These are phyloP conservation scores for Backusella luteola DNA, from an alignment of 192 early-diverging fungal genomes.

Conservation along the genomic window DNA sequence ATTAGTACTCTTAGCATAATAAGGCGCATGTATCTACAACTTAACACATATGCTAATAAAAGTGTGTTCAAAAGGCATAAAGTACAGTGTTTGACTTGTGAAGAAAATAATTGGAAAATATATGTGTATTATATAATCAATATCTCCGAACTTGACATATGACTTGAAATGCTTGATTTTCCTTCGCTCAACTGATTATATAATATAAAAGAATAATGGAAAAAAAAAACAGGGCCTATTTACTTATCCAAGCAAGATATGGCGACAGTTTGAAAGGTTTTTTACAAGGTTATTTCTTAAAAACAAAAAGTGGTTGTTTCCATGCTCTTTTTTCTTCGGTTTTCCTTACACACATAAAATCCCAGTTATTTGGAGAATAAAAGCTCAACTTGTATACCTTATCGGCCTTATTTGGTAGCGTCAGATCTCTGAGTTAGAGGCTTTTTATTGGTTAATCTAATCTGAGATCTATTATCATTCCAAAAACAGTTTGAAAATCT, in stretches of 20 bases:
- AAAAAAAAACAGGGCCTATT: background rate
- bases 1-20: no score
- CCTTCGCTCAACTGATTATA: background rate
- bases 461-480: background rate
- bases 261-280: background rate
- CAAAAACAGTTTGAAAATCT: background rate
- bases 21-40: no score
- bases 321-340: background rate
- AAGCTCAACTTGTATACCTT: background rate
- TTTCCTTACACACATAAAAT: background rate
- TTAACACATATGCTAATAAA: no score
- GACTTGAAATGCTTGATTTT: background rate
- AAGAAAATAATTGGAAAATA: background rate
- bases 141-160: background rate
- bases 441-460: background rate
- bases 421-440: background rate
- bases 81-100: no score
- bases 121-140: background rate
- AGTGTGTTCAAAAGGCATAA: no score
- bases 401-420: background rate
- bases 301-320: background rate
- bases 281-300: background rate
- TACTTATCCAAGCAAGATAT: background rate
- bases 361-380: background rate
- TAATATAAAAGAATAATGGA: background rate